These are phyloP conservation scores for Talinum fruticosum DNA, from an alignment of 148 eudicot species.

Conservation along the genomic window DNA sequence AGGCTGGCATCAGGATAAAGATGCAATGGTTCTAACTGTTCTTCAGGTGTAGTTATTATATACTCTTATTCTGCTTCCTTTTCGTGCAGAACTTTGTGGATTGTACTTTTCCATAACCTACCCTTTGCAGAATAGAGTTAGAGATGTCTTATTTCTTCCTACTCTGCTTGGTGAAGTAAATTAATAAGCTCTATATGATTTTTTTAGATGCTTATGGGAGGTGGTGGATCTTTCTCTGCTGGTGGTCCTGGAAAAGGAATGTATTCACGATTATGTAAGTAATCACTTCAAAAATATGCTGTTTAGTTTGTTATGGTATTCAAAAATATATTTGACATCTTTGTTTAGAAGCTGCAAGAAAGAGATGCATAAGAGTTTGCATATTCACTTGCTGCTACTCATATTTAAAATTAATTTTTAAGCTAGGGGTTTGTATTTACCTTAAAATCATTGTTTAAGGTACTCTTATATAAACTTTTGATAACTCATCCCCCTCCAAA, in stretches of 20 bases:
- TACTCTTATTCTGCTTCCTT: background rate
- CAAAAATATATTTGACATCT: background rate
- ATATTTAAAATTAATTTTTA: background rate
- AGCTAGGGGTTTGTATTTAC: background rate
- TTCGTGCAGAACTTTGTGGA: background rate
- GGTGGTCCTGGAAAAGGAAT: conserved; percentile 99
- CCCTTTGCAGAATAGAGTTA: background rate
- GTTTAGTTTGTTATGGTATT: background rate
- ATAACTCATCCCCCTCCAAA: no score
- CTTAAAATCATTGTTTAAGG: background rate
- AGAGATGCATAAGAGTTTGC: background rate
- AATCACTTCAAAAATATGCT: background rate
- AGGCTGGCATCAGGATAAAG: conserved; percentile 78
- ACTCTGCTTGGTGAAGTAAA: background rate
- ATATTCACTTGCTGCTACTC: background rate
- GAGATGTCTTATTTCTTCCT: background rate
- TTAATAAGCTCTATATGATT: background rate
- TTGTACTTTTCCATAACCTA: background rate
- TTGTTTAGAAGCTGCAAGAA: background rate
- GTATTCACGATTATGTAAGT: conserved; percentile 97
- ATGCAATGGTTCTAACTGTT: conserved; percentile 72
- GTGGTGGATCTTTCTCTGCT: conserved; percentile 99
- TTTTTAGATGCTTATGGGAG: conserved; percentile 97
- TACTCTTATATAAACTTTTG: background rate
- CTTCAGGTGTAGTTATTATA: conserved; percentile 55